Evolutionary conservation across 2,329 filamentous ascomycete species (phyloP), one percentile per base, ranked within the genome.

Genomic region (Fusarium sp.): DNA sequence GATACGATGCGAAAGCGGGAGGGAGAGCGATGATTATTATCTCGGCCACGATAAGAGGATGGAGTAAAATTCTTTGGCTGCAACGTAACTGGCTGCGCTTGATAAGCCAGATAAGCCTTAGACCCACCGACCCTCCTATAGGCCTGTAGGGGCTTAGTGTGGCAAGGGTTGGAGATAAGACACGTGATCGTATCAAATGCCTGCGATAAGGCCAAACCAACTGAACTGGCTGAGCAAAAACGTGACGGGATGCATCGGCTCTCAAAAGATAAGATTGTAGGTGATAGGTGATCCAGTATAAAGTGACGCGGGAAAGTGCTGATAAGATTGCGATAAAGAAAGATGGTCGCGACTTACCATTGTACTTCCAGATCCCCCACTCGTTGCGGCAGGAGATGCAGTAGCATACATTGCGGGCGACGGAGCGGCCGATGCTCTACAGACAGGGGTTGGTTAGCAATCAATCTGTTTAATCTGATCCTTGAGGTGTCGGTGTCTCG

Each of bases 311-410:
- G 48, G 28, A 53, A 11, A 11, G 18, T 28, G 37, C 46, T 52
- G 55, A 56, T 63, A 52, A 60, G 47, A 61, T 57, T 46, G 46
- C 53, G 67, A 61, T 52, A 62, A 66, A 61, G 44, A 49, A 37
- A 55, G 35, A 41, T 26, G 41, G 39, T 47, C 44, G 35, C 54
- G 53, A 79, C 82, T 77, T 73, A 83, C 82, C 77, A 83, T 71
- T 56, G 79, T 82, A 24, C 79, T 79, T 26, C 76, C 79, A 56
- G 77, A 77, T 52, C 79, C 80, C 56, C 79, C 78, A 65, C 75
- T 80, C 13, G 80, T 82, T 31, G 80, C 80, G 26, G 82, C 80
- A 29, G 79, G 81, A 29, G 82, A 82, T 20, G 76, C 68, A 43
- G 73, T 76, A 23, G 71, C 67, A 52, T 76, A 75, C 57, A 74